phyloP scores from a whole-genome alignment of 2,329 filamentous ascomycete genomes.

The Capronia americana region DNA sequence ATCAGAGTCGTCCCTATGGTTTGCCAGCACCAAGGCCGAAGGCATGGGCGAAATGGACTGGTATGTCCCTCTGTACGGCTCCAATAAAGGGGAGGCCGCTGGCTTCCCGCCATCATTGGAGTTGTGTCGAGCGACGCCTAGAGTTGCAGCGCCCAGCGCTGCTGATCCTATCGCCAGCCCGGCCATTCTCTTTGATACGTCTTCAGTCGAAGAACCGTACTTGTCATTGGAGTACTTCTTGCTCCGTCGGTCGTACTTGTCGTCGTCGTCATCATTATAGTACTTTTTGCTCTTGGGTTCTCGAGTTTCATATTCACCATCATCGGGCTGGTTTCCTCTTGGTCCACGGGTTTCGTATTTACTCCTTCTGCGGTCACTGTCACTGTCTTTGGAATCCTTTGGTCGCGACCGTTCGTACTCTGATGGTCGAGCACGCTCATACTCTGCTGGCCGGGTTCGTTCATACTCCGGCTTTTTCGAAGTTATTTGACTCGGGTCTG shows the following conservation, averaged over 20 bases:
- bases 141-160: constrained; percentile 49
- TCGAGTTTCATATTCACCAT: constrained; percentile 29
- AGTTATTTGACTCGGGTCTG: constrained; percentile 31
- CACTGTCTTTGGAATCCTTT: constrained; percentile 30
- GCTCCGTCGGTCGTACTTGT: constrained; percentile 10
- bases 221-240: constrained; percentile 18
- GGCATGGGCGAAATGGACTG: constrained; percentile 96
- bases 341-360: constrained; percentile 18
- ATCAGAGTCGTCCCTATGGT: constrained; percentile 61
- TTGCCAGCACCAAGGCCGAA: constrained; percentile 71
- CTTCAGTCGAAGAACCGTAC: constrained; percentile 30
- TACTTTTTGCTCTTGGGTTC: constrained; percentile 35
- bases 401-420: constrained; percentile 23
- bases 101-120: constrained; percentile 54
- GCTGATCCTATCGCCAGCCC: constrained; percentile 42
- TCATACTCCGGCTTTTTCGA: constrained; percentile 29
- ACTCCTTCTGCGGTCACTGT: constrained; percentile 29
- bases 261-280: constrained; percentile 23
- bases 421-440: constrained; percentile 29
- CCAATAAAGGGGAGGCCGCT: constrained; percentile 82
- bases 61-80: constrained; percentile 92
- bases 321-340: constrained; percentile 21
- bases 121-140: constrained; percentile 45
- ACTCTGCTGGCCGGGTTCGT: constrained; percentile 27
- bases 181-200: constrained; percentile 38